Base-by-base conservation (phyloP, 2,329 filamentous ascomycete species). In the Paracoccidioides brasiliensis region DNA sequence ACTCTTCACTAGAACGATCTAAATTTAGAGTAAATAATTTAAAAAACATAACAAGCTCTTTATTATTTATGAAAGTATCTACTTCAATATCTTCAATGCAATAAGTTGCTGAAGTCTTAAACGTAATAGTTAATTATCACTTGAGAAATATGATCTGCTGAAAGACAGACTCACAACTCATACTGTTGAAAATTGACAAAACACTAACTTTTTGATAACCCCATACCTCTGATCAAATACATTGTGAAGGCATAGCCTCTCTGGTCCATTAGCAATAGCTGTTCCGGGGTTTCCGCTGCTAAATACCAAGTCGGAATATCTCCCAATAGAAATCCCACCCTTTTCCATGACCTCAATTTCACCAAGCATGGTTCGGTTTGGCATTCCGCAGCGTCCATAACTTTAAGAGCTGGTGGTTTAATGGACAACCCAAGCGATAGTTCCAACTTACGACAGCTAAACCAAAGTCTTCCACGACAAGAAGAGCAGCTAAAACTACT, bases 241-340 rank as follows among this genome's bases (percentile, higher is more conserved):
- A 37, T 66, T 64, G 6, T 58, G 43, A 10, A 65, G 58, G 52
- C 64, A 50, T 65, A 66, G 41, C 61, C 63, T 52, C 64, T 61
- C 43, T 14, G 49, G 42, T 22, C 22, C 22, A 22, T 22, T 22
- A 22, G 22, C n/a, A n/a, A n/a, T n/a, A n/a, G n/a, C n/a, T n/a
- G n/a, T 22, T 22, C 22, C 22, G 22, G 22, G 22, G 22, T 22
- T 22, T 22, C 22, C 22, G 22, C 22, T 2, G 22, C 22, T 22
- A 22, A 22, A 22, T 22, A 2, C 22, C 22, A 22, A 22, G 22
- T 22, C 22, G 22, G 22, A 22, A 22, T 22, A 22, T 22, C 22
- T 22, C 22, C 1, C 22, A 22, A 22, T 22, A 22, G 22, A 22
- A 22, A 22, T 22, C 22, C 22, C 22, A 22, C 22, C 22, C 22